Percentiles rank a stretch among this genome's conserved stretches.
These are phyloP conservation scores for Lentinula sp. DNA, from an alignment of 768 basidiomycete genomes.

Conservation along the genomic window DNA sequence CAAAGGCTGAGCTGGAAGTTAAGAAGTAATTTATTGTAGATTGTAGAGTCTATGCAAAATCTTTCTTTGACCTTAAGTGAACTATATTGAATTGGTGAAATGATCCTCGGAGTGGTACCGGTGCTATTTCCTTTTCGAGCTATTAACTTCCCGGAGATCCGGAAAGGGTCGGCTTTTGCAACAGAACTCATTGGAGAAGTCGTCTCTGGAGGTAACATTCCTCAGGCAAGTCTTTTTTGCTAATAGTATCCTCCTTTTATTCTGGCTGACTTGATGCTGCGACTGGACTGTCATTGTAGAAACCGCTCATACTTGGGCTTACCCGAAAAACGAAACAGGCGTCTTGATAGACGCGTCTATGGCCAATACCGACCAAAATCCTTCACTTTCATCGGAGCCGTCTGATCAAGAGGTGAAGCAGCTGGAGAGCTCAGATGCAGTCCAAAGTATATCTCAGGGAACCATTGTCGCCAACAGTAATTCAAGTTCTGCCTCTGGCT, in stretches of 20 bases:
- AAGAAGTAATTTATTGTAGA: conserved; percentile 51
- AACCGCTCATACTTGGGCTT: neutral
- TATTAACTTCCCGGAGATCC: neutral
- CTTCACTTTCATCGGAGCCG: conserved; percentile 38
- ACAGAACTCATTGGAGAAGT: neutral
- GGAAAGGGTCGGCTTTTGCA: neutral
- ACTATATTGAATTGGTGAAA: neutral
- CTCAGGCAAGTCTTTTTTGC: conserved; percentile 24
- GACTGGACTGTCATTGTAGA: neutral
- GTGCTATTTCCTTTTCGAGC: neutral
- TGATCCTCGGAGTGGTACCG: neutral
- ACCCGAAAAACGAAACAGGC: conserved; percentile 19
- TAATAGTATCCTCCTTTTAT: neutral
- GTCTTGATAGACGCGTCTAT: conserved; percentile 74
- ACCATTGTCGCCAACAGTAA: neutral
- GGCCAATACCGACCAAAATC: conserved; percentile 56
- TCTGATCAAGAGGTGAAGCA: conserved; percentile 28
- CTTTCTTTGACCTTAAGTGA: neutral
- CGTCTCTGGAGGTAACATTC: conserved; percentile 28
- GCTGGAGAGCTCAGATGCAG: conserved; percentile 20
- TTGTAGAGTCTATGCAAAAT: neutral
- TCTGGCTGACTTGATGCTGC: neutral
- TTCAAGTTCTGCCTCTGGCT: neutral
- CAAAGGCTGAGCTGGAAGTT: conserved; percentile 61
- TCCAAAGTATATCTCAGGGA: neutral